A percentile compares a stretch with the other conserved stretches of the same genome.
phyloP scores from a whole-genome alignment of 2,329 filamentous ascomycete species.

The Cytospora schulzeri region DNA sequence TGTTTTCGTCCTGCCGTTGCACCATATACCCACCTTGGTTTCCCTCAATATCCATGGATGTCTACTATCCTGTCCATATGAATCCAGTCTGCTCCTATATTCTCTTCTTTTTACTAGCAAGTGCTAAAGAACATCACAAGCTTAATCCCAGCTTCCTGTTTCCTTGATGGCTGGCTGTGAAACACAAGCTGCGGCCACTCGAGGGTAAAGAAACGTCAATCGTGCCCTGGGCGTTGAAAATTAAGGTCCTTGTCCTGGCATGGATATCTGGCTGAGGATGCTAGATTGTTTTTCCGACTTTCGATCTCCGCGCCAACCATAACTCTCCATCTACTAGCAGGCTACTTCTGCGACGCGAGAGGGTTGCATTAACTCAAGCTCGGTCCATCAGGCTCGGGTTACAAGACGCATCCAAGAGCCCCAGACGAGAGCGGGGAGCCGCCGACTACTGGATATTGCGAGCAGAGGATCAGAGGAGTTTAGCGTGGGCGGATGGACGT shows the following conservation, averaged over 20 bases:
- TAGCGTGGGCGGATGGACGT: not conserved
- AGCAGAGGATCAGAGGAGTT: not conserved
- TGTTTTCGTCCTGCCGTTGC: not conserved
- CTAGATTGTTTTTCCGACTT: not conserved
- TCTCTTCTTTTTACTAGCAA: slow-evolving; percentile 6
- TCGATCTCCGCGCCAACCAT: not conserved
- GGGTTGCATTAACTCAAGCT: slow-evolving; percentile 16
- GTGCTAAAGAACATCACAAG: not conserved
- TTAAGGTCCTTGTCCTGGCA: not conserved
- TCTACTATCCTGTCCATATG: not conserved
- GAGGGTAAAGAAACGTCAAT: not conserved
- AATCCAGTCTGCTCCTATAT: not conserved
- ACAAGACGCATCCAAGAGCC: not conserved
- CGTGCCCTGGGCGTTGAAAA: not conserved
- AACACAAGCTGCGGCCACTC: not conserved
- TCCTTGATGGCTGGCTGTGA: not conserved
- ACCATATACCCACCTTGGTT: not conserved
- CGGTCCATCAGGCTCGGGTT: not conserved
- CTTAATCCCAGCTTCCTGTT: slow-evolving; percentile 1
- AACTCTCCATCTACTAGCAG: not conserved
- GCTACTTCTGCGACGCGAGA: slow-evolving; percentile 7
- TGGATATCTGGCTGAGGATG: not conserved
- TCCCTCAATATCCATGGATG: not conserved
- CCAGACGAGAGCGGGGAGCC: not conserved
- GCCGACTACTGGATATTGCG: not conserved